A percentile compares a stretch with the other conserved stretches of the same genome.
Conservation (phyloP, 2,329 filamentous ascomycete species). For the Colletotrichum sojae region DNA sequence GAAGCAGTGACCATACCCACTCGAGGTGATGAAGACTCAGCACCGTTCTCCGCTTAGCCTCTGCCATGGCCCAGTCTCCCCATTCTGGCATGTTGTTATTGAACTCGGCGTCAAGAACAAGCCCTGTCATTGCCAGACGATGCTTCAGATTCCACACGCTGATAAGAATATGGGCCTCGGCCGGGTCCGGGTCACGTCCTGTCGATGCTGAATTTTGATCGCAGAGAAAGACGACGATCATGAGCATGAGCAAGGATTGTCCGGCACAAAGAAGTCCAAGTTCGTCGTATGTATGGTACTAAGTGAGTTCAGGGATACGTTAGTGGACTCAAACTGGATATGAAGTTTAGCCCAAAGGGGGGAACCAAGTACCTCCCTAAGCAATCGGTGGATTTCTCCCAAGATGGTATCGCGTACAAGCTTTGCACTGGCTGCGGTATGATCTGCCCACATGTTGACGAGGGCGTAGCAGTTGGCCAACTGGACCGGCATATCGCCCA, state of each 20-base stretch:
- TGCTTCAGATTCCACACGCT: constrained; percentile 41
- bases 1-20: constrained; percentile 41
- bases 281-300: constrained; percentile 26
- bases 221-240: constrained; percentile 31
- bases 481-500: constrained; percentile 15
- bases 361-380: constrained; percentile 20
- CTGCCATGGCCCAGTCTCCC: constrained; percentile 40
- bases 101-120: constrained; percentile 36
- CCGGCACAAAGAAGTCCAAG: constrained; percentile 25
- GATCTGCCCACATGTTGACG: constrained; percentile 34
- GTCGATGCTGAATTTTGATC: background rate
- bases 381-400: constrained; percentile 27
- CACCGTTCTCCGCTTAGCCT: constrained; percentile 42
- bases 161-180: constrained; percentile 29
- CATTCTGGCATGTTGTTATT: constrained; percentile 32
- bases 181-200: background rate
- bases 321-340: background rate
- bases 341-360: too few relatives aligned
- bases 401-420: constrained; percentile 30
- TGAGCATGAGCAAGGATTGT: constrained; percentile 34
- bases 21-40: constrained; percentile 41
- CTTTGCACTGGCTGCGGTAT: constrained; percentile 2
- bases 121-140: constrained; percentile 31
- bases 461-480: constrained; percentile 37
- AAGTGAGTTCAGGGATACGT: background rate